These are phyloP conservation scores for Acacia concinna DNA, from an alignment of 331 rosid species.

Conservation along the genomic window DNA sequence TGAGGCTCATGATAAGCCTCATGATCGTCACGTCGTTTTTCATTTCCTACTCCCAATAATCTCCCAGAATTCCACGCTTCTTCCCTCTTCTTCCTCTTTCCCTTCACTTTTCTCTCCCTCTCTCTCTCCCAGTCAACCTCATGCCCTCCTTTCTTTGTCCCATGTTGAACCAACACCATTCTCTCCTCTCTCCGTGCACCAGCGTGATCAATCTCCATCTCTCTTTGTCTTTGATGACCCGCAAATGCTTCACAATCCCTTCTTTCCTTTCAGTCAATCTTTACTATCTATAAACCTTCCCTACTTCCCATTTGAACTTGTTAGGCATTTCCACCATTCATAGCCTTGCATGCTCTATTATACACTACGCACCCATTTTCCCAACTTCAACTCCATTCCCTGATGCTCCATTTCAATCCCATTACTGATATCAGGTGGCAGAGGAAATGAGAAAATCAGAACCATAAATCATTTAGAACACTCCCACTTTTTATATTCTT, in stretches of 20 bases:
- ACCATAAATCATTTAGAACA: slow-evolving; percentile 28
- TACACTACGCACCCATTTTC: slow-evolving; percentile 10
- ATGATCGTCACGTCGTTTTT: slow-evolving; percentile 98
- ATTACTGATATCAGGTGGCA: slow-evolving; percentile 28
- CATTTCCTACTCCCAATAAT: slow-evolving; percentile 76
- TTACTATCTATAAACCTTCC: slow-evolving; percentile 37
- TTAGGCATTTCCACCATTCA: slow-evolving; percentile 37
- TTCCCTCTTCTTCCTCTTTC: slow-evolving; percentile 24
- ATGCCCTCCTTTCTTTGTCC: slow-evolving; percentile 49
- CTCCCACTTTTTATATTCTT: slow-evolving; percentile 25
- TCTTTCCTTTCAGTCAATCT: slow-evolving; percentile 36
- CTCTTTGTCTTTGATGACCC: slow-evolving; percentile 45
- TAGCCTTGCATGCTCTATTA: slow-evolving; percentile 40
- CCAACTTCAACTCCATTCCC: slow-evolving; percentile 32
- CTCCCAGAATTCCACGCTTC: slow-evolving; percentile 99
- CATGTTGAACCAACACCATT: slow-evolving; percentile 46
- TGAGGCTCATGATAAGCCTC: slow-evolving; percentile 93
- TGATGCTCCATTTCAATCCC: slow-evolving; percentile 26
- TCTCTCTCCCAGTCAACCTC: slow-evolving; percentile 58
- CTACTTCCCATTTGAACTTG: slow-evolving; percentile 26
- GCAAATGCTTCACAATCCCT: background rate
- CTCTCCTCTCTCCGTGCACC: slow-evolving; percentile 14
- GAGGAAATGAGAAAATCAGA: slow-evolving; percentile 13
- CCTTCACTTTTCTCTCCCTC: slow-evolving; percentile 29
- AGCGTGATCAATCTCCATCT: slow-evolving; percentile 58